Evolutionary conservation across 768 basidiomycete genomes (phyloP).

Genomic region (Chiua virens): DNA sequence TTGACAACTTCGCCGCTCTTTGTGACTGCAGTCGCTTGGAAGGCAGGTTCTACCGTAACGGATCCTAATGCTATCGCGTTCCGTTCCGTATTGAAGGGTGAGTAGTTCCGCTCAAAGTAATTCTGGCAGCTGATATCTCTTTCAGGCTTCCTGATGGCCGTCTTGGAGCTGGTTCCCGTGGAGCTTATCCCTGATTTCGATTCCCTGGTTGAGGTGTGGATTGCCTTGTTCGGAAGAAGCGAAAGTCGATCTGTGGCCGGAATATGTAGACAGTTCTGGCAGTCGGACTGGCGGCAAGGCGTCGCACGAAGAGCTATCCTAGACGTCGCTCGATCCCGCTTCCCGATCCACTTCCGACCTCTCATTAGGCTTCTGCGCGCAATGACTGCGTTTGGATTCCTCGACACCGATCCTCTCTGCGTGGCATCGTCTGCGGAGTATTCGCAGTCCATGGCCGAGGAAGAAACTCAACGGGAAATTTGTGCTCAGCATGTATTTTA

Average conservation of each 20-base stretch:
- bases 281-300: constrained; percentile 67
- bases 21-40: constrained; percentile 71
- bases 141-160: constrained; percentile 71
- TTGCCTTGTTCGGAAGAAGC: constrained; percentile 76
- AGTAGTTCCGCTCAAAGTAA: constrained; percentile 9
- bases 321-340: constrained; percentile 78
- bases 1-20: constrained; percentile 74
- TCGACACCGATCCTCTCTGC: constrained; percentile 69
- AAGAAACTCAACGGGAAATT: constrained; percentile 50
- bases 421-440: constrained; percentile 44
- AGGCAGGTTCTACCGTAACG: constrained; percentile 62
- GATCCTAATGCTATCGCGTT: constrained; percentile 79
- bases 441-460: constrained; percentile 36
- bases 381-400: constrained; percentile 75
- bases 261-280: constrained; percentile 84
- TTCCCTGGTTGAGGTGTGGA: constrained; percentile 71
- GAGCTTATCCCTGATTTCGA: constrained; percentile 79
- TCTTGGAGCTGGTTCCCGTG: constrained; percentile 72
- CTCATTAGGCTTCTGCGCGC: constrained; percentile 72
- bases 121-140: constrained; percentile 1
- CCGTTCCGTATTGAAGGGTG: constrained; percentile 84
- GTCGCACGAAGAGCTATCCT: constrained; percentile 75
- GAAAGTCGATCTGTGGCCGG: constrained; percentile 58
- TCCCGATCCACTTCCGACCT: constrained; percentile 74
- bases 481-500: constrained; percentile 73